Evolutionary conservation across 2,329 filamentous ascomycete species (phyloP).

Genomic region (Ophiosphaerella herpotricha): DNA sequence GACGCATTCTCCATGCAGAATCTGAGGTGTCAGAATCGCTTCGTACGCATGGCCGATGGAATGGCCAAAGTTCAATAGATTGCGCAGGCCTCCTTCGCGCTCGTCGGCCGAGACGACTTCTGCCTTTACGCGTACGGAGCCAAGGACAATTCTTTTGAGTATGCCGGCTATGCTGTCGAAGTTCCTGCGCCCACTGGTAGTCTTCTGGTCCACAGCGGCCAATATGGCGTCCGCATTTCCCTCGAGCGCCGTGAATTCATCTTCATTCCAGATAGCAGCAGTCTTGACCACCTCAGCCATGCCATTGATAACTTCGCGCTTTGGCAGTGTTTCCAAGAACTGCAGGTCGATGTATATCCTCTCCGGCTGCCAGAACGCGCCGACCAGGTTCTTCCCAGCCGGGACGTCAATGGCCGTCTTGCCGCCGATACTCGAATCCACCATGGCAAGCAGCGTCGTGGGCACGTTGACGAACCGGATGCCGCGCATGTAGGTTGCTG

Average conservation of each 20-base stretch:
- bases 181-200: constrained; percentile 60
- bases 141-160: constrained; percentile 71
- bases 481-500: constrained; percentile 97
- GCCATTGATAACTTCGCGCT: constrained; percentile 94
- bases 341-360: constrained; percentile 92
- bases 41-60: constrained; percentile 97
- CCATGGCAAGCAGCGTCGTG: constrained; percentile 93
- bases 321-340: constrained; percentile 88
- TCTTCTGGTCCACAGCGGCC: constrained; percentile 67
- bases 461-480: constrained; percentile 96
- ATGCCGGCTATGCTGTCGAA: constrained; percentile 68
- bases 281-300: constrained; percentile 99
- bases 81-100: constrained; percentile 88
- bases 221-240: constrained; percentile 79
- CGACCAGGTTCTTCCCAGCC: constrained; percentile 93
- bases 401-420: constrained; percentile 98
- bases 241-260: constrained; percentile 83
- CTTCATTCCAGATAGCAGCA: constrained; percentile 91
- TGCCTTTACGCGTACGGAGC: constrained; percentile 91
- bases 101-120: constrained; percentile 94
- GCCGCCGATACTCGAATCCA: constrained; percentile 96
- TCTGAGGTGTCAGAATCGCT: constrained; percentile 90
- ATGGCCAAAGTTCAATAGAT: constrained; percentile 95
- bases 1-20: constrained; percentile 93
- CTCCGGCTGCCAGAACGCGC: constrained; percentile 94